phyloP scores from a whole-genome alignment of 78 protist species.

The Dictyostelium discoideum region DNA sequence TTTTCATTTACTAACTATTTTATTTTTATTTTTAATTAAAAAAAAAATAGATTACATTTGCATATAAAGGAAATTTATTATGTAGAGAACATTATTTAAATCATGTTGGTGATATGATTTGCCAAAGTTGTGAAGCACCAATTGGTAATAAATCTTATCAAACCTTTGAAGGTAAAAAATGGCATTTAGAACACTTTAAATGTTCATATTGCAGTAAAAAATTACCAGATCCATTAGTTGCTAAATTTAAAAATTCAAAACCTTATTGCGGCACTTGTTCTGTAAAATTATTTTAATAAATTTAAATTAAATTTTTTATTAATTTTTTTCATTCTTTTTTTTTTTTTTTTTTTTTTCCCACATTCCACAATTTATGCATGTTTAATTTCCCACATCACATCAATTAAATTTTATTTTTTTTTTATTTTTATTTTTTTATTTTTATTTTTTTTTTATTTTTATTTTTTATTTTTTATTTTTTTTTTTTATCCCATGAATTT shows the following conservation, averaged over 20 bases:
- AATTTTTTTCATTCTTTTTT: neutral
- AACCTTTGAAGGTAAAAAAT: constrained; percentile 29
- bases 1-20: neutral
- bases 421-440: neutral
- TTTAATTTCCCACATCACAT: too few species aligned
- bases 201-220: constrained; percentile 33
- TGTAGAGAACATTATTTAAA: constrained; percentile 56
- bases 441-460: neutral
- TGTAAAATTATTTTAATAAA: neutral
- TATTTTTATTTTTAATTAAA: too few species aligned
- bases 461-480: neutral
- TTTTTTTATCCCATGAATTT: neutral
- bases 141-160: constrained; percentile 4
- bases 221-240: neutral
- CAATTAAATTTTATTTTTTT: too few species aligned
- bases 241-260: neutral
- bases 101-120: neutral
- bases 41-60: constrained; percentile 31
- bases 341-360: neutral
- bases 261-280: constrained; percentile 56
- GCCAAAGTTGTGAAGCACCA: constrained; percentile 51
- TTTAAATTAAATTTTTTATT: neutral
- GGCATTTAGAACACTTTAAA: constrained; percentile 49
- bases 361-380: too few species aligned
- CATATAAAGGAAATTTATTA: constrained; percentile 22